A percentile compares a stretch with the other conserved stretches of the same genome.
phyloP scores from a whole-genome alignment of 2,329 filamentous ascomycete genomes.

The Canariomyces notabilis region DNA sequence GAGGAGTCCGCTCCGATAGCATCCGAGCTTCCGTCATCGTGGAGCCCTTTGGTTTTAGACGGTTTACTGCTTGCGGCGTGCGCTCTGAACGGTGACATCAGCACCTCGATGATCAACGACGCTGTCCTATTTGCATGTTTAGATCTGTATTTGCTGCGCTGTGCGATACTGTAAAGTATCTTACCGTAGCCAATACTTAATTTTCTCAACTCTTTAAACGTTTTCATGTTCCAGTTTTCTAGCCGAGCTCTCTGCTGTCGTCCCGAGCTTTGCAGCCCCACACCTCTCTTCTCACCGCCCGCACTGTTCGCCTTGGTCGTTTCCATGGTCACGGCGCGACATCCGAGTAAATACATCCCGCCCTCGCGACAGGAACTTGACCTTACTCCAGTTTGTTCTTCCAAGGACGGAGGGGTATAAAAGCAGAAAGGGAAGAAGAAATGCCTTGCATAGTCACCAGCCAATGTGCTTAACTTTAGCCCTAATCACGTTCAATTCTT shows the following conservation, averaged over 20 bases:
- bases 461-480: too few relatives aligned
- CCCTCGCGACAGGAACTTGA: too few relatives aligned
- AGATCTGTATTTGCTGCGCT: too few relatives aligned
- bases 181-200: too few relatives aligned
- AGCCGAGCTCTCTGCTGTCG: too few relatives aligned
- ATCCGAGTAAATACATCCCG: not conserved
- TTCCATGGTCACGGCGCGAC: not conserved
- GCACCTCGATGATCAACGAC: not conserved
- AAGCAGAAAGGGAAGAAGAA: not conserved
- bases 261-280: not conserved
- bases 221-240: too few relatives aligned
- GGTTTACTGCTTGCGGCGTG: not conserved
- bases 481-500: too few relatives aligned
- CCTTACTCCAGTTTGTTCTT: not conserved
- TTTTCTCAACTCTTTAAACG: too few relatives aligned
- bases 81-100: slow-evolving; percentile 15
- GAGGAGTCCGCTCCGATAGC: not conserved
- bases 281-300: not conserved
- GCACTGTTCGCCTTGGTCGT: not conserved
- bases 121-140: too few relatives aligned
- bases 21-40: slow-evolving; percentile 6
- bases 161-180: too few relatives aligned
- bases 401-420: not conserved
- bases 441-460: too few relatives aligned
- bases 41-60: not conserved